Evolutionary conservation across 176 grass and related monocot genomes (phyloP), one percentile per base, ranked within the genome.

Genomic region (Avena atlantica): DNA sequence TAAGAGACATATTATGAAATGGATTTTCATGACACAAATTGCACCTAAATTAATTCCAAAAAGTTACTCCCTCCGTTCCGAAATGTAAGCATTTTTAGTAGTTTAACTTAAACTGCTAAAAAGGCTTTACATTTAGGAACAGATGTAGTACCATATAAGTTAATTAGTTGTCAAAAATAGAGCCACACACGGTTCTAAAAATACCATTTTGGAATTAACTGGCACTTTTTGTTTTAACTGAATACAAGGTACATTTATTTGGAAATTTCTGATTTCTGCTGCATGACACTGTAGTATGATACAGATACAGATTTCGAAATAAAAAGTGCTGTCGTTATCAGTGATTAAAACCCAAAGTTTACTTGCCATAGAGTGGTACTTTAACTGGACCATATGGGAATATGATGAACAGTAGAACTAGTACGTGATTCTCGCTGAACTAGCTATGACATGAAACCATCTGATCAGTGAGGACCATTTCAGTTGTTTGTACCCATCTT

Each of bases 401-500:
- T 19, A 77, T 53, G 49, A 20, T 12, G 50, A 77, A 56, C 50
- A 77, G 25, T 53, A 34, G 6, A 56, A 34, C 25, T 76, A 55
- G 21, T 51, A 51, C 45, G 71, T 53, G 48, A 55, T 77, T 56
- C 50, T 56, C 16, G 25, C 50, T 56, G 50, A 77, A 77, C 27
- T 34, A 77, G 27, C 51, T 56, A 57, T 11, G 74, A 1, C 74
- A 36, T 77, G 50, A 44, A 77, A 77, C 29, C 34, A 70, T 42
- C 31, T 36, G 27, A 57, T 53, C 23, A 76, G 48, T 29, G 7
- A 76, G 74, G 74, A 77, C 74, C 74, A 77, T 77, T 56, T 31
- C 51, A 77, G 51, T 20, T 77, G 51, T 34, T 77, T 77, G 27
- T 77, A 56, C 73, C 74, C 50, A 77, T 77, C 50, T 77, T 10